These are phyloP conservation scores for Penium margaritaceum DNA, from an alignment of 139 green algal species.

Conservation along the genomic window DNA sequence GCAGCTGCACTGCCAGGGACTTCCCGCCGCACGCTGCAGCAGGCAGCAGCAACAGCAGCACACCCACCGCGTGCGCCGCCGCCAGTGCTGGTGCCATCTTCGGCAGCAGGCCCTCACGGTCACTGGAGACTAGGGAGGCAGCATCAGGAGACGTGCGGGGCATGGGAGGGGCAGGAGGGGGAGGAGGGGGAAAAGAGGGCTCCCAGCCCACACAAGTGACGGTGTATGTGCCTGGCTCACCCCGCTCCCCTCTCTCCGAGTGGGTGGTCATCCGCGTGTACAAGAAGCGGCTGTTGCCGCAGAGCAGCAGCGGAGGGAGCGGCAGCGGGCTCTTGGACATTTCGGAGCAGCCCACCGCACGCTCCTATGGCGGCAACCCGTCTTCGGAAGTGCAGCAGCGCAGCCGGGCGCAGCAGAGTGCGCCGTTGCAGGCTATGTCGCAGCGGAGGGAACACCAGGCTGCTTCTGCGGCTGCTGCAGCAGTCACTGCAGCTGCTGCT, in stretches of 20 bases:
- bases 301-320: not conserved
- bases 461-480: not conserved
- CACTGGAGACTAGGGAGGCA: not conserved
- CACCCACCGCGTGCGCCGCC: not conserved
- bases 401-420: too few relatives aligned
- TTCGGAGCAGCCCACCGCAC: too few relatives aligned
- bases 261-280: slow-evolving; percentile 10
- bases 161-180: too few relatives aligned
- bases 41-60: not conserved
- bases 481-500: not conserved
- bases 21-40: too few relatives aligned
- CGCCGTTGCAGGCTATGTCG: not conserved
- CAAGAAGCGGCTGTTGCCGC: not conserved
- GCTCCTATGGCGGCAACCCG: too few relatives aligned
- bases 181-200: too few relatives aligned
- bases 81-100: not conserved
- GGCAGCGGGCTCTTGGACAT: not conserved
- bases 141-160: not conserved
- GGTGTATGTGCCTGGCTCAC: too few relatives aligned
- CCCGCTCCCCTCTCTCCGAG: not conserved
- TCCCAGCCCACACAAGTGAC: too few relatives aligned
- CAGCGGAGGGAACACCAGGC: not conserved
- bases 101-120: not conserved
- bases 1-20: too few relatives aligned
- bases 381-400: too few relatives aligned